A percentile compares a stretch with the other conserved stretches of the same genome.
These are phyloP conservation scores for Penicillium occitanis DNA, from an alignment of 2,329 filamentous ascomycete genomes.

Conservation along the genomic window DNA sequence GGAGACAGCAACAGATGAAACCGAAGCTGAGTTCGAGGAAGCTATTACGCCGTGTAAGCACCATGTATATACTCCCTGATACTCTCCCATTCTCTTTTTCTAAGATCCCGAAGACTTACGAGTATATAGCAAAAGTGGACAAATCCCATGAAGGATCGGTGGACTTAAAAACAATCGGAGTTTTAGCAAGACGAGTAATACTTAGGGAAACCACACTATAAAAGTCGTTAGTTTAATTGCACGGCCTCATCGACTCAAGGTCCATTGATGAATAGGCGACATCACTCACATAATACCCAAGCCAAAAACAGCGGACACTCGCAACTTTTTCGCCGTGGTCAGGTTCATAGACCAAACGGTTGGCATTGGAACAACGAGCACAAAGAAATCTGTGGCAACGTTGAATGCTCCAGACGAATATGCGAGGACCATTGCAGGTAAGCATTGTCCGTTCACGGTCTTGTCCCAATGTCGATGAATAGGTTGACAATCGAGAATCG, in stretches of 20 bases:
- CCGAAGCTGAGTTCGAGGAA: conserved; percentile 14
- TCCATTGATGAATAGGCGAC: not conserved
- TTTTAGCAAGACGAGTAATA: conserved; percentile 13
- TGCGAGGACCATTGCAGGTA: conserved; percentile 6
- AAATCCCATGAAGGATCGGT: conserved; percentile 11
- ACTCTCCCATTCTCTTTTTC: not conserved
- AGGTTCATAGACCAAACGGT: conserved; percentile 12
- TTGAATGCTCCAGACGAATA: conserved; percentile 14
- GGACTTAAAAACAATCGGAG: conserved; percentile 13
- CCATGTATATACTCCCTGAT: not conserved
- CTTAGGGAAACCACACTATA: conserved; percentile 8
- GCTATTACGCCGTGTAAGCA: not conserved
- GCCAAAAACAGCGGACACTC: conserved; percentile 8
- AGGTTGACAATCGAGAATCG: conserved; percentile 13
- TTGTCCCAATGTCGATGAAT: conserved; percentile 12
- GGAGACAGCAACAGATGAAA: conserved; percentile 13
- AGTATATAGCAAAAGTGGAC: conserved; percentile 3
- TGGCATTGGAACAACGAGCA: conserved; percentile 11
- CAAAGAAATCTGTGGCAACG: conserved; percentile 13
- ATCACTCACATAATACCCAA: conserved; percentile 11
- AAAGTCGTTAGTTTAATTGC: not conserved
- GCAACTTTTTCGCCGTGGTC: not conserved
- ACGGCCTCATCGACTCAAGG: not conserved
- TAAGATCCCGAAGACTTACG: not conserved
- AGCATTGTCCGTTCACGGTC: not conserved